These are phyloP conservation scores for Acacia melanoxylon DNA, from an alignment of 306 rosid species.

Conservation along the genomic window DNA sequence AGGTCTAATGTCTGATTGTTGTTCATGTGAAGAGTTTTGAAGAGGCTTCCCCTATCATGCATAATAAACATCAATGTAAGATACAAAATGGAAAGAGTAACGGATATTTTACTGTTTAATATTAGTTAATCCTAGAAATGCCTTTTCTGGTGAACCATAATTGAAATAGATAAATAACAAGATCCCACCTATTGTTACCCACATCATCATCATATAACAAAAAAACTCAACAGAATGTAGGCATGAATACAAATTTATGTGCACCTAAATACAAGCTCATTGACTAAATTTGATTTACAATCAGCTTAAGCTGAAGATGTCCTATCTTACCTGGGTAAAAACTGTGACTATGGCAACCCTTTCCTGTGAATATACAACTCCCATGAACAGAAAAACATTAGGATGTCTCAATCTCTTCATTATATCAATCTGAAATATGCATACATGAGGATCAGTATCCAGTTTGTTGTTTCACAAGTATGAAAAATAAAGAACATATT, in stretches of 20 bases:
- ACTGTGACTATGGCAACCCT: conserved; percentile 71
- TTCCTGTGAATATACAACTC: conserved; percentile 71
- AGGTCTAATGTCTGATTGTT: conserved; percentile 64
- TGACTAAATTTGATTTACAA: conserved; percentile 5
- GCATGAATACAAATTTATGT: neutral
- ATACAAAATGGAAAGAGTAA: neutral
- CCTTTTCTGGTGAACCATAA: neutral
- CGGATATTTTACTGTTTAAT: neutral
- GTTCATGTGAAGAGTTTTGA: conserved; percentile 64
- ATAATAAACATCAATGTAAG: conserved; percentile 29
- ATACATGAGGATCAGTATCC: conserved; percentile 20
- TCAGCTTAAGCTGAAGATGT: conserved; percentile 12
- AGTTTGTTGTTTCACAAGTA: conserved; percentile 28
- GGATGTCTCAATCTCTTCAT: conserved; percentile 90
- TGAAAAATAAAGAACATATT: neutral
- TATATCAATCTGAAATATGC: conserved; percentile 62
- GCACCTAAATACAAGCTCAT: conserved; percentile 22
- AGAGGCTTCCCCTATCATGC: conserved; percentile 75
- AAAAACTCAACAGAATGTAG: neutral
- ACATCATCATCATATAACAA: neutral
- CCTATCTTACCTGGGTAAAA: conserved; percentile 65
- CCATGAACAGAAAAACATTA: conserved; percentile 80
- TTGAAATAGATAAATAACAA: neutral
- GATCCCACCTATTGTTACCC: neutral
- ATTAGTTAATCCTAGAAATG: neutral